phyloP scores from a whole-genome alignment of 2,329 filamentous ascomycete genomes.

The Colletotrichum zoysiae region DNA sequence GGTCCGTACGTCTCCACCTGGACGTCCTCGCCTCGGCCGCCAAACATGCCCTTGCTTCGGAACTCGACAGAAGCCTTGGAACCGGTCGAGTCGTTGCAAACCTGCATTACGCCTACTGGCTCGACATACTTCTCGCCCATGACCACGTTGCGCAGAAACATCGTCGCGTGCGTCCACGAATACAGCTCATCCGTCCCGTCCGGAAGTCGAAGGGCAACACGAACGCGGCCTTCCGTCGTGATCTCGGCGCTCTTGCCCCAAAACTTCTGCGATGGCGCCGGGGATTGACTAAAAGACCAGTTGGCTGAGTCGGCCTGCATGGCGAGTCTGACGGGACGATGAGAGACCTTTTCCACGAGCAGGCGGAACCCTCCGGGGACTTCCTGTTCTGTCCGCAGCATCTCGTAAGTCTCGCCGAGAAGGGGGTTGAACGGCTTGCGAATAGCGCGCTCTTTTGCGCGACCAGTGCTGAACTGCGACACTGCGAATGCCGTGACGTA shows the following conservation, averaged over 20 bases:
- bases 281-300: conserved; percentile 91
- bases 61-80: conserved; percentile 90
- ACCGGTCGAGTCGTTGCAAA: conserved; percentile 86
- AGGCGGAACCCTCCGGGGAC: conserved; percentile 83
- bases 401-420: conserved; percentile 94
- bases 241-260: conserved; percentile 98
- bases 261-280: conserved; percentile 94
- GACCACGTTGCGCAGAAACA: conserved; percentile 94
- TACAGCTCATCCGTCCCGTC: conserved; percentile 84
- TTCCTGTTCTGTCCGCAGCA: conserved; percentile 85
- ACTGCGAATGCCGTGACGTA: conserved; percentile 92
- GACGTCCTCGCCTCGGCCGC: conserved; percentile 92
- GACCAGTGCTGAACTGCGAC: conserved; percentile 83
- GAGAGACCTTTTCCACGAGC: conserved; percentile 94
- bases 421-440: conserved; percentile 98
- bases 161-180: conserved; percentile 89
- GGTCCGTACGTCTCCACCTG: conserved; percentile 78
- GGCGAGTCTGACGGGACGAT: conserved; percentile 91
- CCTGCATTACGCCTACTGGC: conserved; percentile 89
- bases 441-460: conserved; percentile 90
- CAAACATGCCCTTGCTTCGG: conserved; percentile 96
- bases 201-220: conserved; percentile 76
- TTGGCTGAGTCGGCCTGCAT: conserved; percentile 89
- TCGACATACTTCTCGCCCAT: conserved; percentile 99
- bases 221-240: conserved; percentile 88